Evolutionary conservation across 1,284 basidiomycete genomes (phyloP).

Genomic region (Irpex sp.): DNA sequence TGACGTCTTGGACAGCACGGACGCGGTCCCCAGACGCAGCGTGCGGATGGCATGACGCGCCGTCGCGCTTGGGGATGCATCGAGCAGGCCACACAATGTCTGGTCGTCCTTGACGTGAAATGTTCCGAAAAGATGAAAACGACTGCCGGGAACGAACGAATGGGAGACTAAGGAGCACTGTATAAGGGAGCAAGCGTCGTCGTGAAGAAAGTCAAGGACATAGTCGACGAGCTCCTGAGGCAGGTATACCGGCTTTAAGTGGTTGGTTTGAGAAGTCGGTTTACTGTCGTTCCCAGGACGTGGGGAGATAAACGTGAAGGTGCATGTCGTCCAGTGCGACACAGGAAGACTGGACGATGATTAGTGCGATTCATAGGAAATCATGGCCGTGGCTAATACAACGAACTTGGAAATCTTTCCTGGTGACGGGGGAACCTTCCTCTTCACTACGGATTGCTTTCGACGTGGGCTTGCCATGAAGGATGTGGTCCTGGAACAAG

Average conservation of each 20-base stretch:
- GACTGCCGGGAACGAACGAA: conserved; percentile 23
- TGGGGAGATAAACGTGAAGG: neutral
- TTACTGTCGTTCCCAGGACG: neutral
- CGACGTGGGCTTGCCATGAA: neutral
- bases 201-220: conserved; percentile 25
- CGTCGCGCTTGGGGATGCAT: neutral
- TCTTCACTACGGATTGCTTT: neutral
- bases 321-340: neutral
- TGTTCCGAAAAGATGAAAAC: conserved; percentile 23
- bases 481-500: neutral
- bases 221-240: conserved; percentile 29
- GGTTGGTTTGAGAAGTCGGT: neutral
- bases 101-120: conserved; percentile 1
- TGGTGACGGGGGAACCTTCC: neutral
- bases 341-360: neutral
- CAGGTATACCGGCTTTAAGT: conserved; percentile 7
- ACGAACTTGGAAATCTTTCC: neutral
- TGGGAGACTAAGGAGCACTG: conserved; percentile 25
- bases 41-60: conserved; percentile 1
- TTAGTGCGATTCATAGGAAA: neutral
- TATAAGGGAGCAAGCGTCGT: conserved; percentile 18
- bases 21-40: neutral
- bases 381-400: neutral
- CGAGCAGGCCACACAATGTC: neutral
- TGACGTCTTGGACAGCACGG: neutral